phyloP scores from a whole-genome alignment of 495 filamentous ascomycete species.

The Neurospora africana region DNA sequence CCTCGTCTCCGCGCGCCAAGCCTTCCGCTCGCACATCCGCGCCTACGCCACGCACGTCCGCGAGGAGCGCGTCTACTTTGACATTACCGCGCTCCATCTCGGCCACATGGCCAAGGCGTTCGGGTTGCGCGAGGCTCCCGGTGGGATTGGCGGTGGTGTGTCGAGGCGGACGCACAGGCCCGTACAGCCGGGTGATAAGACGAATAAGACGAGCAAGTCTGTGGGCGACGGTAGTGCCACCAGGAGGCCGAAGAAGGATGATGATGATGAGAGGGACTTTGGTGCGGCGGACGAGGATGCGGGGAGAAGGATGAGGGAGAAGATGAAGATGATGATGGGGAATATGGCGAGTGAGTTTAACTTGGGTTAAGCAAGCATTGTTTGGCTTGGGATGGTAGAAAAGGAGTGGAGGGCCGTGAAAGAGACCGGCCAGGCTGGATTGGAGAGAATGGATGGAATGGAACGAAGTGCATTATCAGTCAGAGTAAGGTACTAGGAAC shows the following conservation, averaged over 20 bases:
- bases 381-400: background rate
- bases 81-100: constrained; percentile 78
- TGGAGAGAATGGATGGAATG: background rate
- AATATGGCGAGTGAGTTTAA: constrained; percentile 76
- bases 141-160: constrained; percentile 53
- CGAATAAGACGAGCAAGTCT: background rate
- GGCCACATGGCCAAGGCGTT: constrained; percentile 93
- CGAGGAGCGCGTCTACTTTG: constrained; percentile 71
- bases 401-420: too few species aligned
- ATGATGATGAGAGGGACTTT: constrained; percentile 26
- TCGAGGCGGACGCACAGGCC: constrained; percentile 27
- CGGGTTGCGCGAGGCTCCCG: constrained; percentile 76
- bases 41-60: constrained; percentile 91
- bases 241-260: constrained; percentile 14
- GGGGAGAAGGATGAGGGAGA: constrained; percentile 62
- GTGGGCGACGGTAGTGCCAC: constrained; percentile 6
- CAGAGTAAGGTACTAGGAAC: background rate
- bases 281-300: constrained; percentile 50
- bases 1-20: constrained; percentile 64
- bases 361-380: constrained; percentile 46
- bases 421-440: too few species aligned
- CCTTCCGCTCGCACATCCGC: constrained; percentile 82
- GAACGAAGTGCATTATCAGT: background rate
- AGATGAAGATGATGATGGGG: constrained; percentile 65
- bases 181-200: constrained; percentile 12